These are phyloP conservation scores for Boletus rex-veris DNA, from an alignment of 768 basidiomycete genomes.

Conservation along the genomic window DNA sequence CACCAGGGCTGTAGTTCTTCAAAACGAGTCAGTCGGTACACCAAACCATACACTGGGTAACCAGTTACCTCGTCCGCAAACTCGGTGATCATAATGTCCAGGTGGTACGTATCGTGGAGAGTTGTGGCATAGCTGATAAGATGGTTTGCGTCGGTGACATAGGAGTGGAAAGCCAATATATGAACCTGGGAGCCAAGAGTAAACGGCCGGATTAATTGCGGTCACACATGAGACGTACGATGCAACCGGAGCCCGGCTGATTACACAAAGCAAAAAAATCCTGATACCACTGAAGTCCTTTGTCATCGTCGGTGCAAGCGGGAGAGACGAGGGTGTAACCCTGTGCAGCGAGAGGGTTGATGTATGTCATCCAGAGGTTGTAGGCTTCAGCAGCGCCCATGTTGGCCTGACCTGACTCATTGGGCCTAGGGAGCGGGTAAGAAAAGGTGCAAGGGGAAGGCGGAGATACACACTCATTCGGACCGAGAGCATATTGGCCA, in stretches of 20 bases:
- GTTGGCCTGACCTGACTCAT: slow-evolving; percentile 70
- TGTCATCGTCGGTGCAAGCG: slow-evolving; percentile 57
- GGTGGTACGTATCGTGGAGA: slow-evolving; percentile 43
- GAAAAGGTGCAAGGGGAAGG: background rate
- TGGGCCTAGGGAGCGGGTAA: slow-evolving; percentile 49
- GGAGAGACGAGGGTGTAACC: slow-evolving; percentile 66
- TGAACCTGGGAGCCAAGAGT: slow-evolving; percentile 43
- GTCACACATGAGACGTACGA: slow-evolving; percentile 37
- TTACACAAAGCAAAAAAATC: slow-evolving; percentile 51
- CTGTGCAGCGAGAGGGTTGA: slow-evolving; percentile 50
- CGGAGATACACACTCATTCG: slow-evolving; percentile 64
- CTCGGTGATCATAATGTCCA: slow-evolving; percentile 58
- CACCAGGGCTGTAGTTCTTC: slow-evolving; percentile 55
- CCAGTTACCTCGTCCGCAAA: slow-evolving; percentile 59
- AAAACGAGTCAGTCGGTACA: background rate
- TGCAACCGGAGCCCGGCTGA: slow-evolving; percentile 33
- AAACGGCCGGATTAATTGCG: background rate
- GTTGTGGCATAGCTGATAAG: slow-evolving; percentile 51
- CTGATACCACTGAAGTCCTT: slow-evolving; percentile 62
- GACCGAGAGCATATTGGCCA: slow-evolving; percentile 48
- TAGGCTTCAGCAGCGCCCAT: slow-evolving; percentile 49
- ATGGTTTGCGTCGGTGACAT: slow-evolving; percentile 50
- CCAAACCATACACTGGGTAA: background rate
- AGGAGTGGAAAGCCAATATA: slow-evolving; percentile 62
- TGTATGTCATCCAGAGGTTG: slow-evolving; percentile 55